Evolutionary conservation across 106 monocot species (phyloP), one percentile per base, ranked within the genome.

Genomic region (Vanilla planifolia): DNA sequence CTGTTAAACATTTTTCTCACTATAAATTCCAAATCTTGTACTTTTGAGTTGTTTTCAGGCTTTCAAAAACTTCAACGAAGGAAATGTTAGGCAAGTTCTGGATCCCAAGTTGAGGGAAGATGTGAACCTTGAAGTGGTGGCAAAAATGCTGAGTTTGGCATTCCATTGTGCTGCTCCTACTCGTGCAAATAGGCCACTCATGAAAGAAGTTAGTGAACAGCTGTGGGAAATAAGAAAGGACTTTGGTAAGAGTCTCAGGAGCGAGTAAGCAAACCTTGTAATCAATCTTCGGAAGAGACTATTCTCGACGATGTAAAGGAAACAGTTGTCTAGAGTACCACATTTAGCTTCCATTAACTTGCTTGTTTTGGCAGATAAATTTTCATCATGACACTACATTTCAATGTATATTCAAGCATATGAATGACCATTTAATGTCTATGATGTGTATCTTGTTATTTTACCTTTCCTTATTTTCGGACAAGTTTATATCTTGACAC

Each of bases 141-240:
- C 22, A 10, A 79, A 62, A 33, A 48, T 93, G 59, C 67, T 93
- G 15, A 51, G 14, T 51, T 65, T 93, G 59, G 81, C 93, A 33
- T 93, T 93, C 59, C 69, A 88, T 22, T 88, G 93, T 55, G 93
- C 79, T 26, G 80, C 93, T 22, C 88, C 88, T 3, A 82, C 79
- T 4, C 84, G 81, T 28, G 43, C 37, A 1, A 79, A 84, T 14
- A 75, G 93, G 1, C 93, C 93, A 16, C 51, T 58, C 5, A 93
- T 93, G 93, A 85, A 88, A 36, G 79, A 85, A 70, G 84, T 84
- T 1, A 71, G 65, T 9, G 79, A 88, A 34, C 75, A 65, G 62
- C 65, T 93, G 24, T 93, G 93, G 93, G 93, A 88, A 32, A 85
- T 93, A 47, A 52, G 93, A 43, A 93, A 72, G 71, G 81, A 77